Percentiles rank a stretch among this genome's conserved stretches.
Conservation (phyloP, 305 asterid species). For the Rubia peregrina region DNA sequence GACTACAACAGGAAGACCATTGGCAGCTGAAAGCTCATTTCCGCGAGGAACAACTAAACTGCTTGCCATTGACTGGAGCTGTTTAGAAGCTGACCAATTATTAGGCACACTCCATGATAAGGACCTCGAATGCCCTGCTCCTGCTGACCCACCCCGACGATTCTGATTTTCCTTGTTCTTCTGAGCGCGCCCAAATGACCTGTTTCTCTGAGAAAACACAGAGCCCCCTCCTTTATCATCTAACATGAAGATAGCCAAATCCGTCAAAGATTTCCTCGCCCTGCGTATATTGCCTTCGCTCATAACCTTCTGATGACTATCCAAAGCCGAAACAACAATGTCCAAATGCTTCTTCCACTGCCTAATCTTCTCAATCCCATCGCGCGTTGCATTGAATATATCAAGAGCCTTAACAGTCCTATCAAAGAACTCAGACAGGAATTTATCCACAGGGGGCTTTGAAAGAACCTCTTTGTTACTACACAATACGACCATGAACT, state of each 20-base stretch:
- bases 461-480: conserved; percentile 37
- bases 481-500: conserved; percentile 37
- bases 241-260: conserved; percentile 64
- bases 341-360: conserved; percentile 79
- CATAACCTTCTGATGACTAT: conserved; percentile 30
- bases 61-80: conserved; percentile 69
- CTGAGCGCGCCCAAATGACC: conserved; percentile 49
- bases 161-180: conserved; percentile 54
- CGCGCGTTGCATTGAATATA: conserved; percentile 84
- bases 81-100: conserved; percentile 92
- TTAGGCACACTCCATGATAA: conserved; percentile 88
- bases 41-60: conserved; percentile 60
- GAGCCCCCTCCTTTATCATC: conserved; percentile 64
- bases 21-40: conserved; percentile 52
- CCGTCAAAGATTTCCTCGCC: conserved; percentile 75
- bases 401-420: conserved; percentile 81
- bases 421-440: conserved; percentile 61
- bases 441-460: conserved; percentile 51
- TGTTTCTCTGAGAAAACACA: conserved; percentile 47
- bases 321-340: conserved; percentile 58
- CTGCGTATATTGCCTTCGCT: conserved; percentile 79
- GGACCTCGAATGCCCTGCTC: conserved; percentile 74
- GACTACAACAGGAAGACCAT: conserved; percentile 51
- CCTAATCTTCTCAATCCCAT: conserved; percentile 70
- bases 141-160: conserved; percentile 13